phyloP scores from a whole-genome alignment of 805 yeast species.

The Saccharomycopsis microspora region DNA sequence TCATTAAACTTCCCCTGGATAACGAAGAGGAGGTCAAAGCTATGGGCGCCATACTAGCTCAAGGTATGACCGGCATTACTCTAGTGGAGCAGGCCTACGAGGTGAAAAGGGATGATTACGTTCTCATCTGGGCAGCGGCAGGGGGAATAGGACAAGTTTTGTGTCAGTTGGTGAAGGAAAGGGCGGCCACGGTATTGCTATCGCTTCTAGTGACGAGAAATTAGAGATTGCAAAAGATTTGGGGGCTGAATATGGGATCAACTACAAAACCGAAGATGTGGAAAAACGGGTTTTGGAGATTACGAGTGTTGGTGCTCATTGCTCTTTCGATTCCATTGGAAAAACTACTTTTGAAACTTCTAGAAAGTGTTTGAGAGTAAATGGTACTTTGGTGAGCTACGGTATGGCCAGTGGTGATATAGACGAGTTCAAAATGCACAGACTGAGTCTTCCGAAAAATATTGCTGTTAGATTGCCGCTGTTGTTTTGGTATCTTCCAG shows the following conservation, averaged over 20 bases:
- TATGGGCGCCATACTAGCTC: constrained; percentile 53
- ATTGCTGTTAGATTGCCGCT: constrained; percentile 56
- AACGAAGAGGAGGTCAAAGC: constrained; percentile 38
- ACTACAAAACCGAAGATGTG: constrained; percentile 42
- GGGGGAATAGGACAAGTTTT: constrained; percentile 84
- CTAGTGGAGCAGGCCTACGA: constrained; percentile 55
- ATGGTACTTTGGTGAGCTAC: constrained; percentile 64
- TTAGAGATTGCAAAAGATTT: constrained; percentile 47
- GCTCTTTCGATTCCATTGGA: constrained; percentile 66
- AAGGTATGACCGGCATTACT: constrained; percentile 73
- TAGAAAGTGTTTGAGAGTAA: constrained; percentile 45
- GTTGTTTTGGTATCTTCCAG: constrained; percentile 39
- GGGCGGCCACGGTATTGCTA: constrained; percentile 80
- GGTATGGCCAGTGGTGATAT: constrained; percentile 87
- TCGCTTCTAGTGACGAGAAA: constrained; percentile 72
- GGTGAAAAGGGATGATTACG: constrained; percentile 57
- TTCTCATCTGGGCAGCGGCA: constrained; percentile 86
- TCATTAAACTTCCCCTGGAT: constrained; percentile 39
- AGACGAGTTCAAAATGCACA: constrained; percentile 45
- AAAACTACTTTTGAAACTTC: constrained; percentile 65
- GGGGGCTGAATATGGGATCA: constrained; percentile 72
- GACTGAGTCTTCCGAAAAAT: constrained; percentile 45
- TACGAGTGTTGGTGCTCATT: constrained; percentile 64
- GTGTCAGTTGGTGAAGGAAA: constrained; percentile 46
- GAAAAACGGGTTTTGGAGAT: constrained; percentile 42